phyloP scores from a whole-genome alignment of 108 stramenopile species.

The Cyclotella kingstonii region DNA sequence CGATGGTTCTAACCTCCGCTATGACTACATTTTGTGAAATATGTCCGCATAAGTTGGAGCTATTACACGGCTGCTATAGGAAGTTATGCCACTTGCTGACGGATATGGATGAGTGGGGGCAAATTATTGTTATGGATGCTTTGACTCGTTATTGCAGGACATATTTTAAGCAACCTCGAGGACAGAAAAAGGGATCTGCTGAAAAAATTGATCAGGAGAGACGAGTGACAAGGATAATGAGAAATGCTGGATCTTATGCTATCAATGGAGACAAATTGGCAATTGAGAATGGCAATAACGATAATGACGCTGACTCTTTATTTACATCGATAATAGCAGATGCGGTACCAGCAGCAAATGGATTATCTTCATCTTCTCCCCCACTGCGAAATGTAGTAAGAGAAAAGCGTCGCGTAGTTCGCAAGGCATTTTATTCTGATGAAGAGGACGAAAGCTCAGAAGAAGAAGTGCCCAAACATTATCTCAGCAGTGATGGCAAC shows the following conservation, averaged over 20 bases:
- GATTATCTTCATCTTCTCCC: conserved; percentile 1
- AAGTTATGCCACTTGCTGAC: conserved; percentile 96
- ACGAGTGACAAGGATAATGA: conserved; percentile 57
- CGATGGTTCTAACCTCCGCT: conserved; percentile 95
- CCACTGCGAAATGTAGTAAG: conserved; percentile 36
- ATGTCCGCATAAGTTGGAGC: conserved; percentile 86
- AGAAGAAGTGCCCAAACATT: conserved; percentile 65
- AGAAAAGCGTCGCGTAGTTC: conserved; percentile 80
- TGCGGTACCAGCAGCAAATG: conserved; percentile 8
- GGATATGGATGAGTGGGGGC: conserved; percentile 99
- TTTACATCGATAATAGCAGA: conserved; percentile 2
- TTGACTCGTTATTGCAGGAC: conserved; percentile 89
- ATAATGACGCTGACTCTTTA: not conserved
- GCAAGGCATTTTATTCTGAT: conserved; percentile 95
- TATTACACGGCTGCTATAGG: conserved; percentile 91
- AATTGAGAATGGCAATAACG: not conserved
- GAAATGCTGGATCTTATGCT: conserved; percentile 11
- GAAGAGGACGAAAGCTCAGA: conserved; percentile 93
- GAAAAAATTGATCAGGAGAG: conserved; percentile 78
- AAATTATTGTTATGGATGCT: conserved; percentile 83
- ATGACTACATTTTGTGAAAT: conserved; percentile 91
- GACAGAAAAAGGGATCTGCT: conserved; percentile 60
- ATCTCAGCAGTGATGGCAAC: conserved; percentile 28
- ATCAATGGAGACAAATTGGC: not conserved
- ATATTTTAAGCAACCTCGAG: conserved; percentile 80